Conservation (phyloP, 495 filamentous ascomycete species). For the Filosporella fistucella region DNA sequence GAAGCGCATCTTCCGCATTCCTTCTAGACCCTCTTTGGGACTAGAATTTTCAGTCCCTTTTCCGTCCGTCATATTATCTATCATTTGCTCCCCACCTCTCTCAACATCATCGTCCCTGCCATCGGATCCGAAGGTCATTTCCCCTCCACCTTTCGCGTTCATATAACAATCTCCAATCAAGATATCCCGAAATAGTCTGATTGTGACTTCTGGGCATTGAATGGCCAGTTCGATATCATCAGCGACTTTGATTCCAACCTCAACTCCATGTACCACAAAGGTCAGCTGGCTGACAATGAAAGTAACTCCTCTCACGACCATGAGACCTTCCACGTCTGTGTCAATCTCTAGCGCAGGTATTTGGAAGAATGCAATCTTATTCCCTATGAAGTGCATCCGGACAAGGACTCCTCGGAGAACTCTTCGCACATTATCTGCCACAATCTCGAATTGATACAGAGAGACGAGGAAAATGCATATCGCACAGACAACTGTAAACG, state of each 20-base stretch:
- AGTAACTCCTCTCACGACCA: slow-evolving; percentile 31
- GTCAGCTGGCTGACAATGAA: slow-evolving; percentile 29
- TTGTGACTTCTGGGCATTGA: slow-evolving; percentile 27
- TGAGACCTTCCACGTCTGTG: slow-evolving; percentile 30
- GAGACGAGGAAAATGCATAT: slow-evolving; percentile 25
- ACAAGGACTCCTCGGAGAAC: slow-evolving; percentile 21
- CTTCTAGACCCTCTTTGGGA: slow-evolving; percentile 12
- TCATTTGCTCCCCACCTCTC: slow-evolving; percentile 12
- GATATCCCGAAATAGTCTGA: slow-evolving; percentile 28
- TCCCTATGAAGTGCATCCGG: slow-evolving; percentile 33
- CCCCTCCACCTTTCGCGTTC: slow-evolving; percentile 34
- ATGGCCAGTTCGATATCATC: slow-evolving; percentile 37
- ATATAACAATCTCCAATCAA: slow-evolving; percentile 32
- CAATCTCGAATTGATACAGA: slow-evolving; percentile 28
- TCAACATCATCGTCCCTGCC: neutral
- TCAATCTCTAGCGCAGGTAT: slow-evolving; percentile 36
- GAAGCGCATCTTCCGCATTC: slow-evolving; percentile 20
- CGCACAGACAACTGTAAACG: slow-evolving; percentile 28
- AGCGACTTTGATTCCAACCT: slow-evolving; percentile 31
- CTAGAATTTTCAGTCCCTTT: slow-evolving; percentile 20
- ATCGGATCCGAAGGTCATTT: slow-evolving; percentile 32
- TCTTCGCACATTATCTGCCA: slow-evolving; percentile 20
- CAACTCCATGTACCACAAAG: slow-evolving; percentile 30
- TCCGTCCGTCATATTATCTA: slow-evolving; percentile 21
- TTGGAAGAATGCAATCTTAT: slow-evolving; percentile 35